These are phyloP conservation scores for Pseudocercospora vitis DNA, from an alignment of 2,329 filamentous ascomycete species.

Conservation along the genomic window DNA sequence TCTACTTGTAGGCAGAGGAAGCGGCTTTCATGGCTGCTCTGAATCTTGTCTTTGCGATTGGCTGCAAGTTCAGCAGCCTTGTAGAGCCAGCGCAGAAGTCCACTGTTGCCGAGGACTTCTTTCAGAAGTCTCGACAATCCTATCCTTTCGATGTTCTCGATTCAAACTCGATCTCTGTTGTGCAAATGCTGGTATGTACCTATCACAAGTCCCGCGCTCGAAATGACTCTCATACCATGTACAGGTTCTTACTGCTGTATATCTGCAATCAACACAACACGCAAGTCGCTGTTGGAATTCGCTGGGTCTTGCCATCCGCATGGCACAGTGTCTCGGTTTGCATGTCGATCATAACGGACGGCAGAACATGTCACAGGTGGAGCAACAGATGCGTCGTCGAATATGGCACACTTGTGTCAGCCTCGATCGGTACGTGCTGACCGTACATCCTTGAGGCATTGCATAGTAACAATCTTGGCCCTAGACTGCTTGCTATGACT, in stretches of 20 bases:
- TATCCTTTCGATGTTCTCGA: conserved; percentile 32
- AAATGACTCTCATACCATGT: too few relatives aligned
- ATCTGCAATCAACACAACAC: conserved; percentile 31
- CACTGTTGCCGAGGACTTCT: conserved; percentile 31
- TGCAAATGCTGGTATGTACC: conserved; percentile 27
- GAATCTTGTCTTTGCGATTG: conserved; percentile 32
- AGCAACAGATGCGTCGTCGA: conserved; percentile 66
- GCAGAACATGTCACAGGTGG: conserved; percentile 56
- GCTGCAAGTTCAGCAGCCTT: conserved; percentile 29
- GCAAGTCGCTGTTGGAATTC: conserved; percentile 33
- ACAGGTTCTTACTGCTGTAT: conserved; percentile 25
- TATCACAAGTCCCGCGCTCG: neutral
- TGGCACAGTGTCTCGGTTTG: conserved; percentile 67
- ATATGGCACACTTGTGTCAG: conserved; percentile 52
- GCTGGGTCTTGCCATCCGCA: conserved; percentile 52
- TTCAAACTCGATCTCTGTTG: conserved; percentile 27
- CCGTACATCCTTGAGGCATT: neutral
- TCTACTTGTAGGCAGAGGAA: conserved; percentile 25
- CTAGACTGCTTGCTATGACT: conserved; percentile 48
- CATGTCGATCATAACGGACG: conserved; percentile 61
- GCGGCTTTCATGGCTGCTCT: conserved; percentile 29
- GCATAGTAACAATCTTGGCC: neutral
- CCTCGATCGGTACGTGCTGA: conserved; percentile 50
- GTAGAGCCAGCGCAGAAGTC: conserved; percentile 28
- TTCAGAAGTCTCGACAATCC: conserved; percentile 29